Percentiles rank a stretch among this genome's conserved stretches.
Conservation (phyloP, 2,329 filamentous ascomycete genomes). For the Aspergillus luchuensis region DNA sequence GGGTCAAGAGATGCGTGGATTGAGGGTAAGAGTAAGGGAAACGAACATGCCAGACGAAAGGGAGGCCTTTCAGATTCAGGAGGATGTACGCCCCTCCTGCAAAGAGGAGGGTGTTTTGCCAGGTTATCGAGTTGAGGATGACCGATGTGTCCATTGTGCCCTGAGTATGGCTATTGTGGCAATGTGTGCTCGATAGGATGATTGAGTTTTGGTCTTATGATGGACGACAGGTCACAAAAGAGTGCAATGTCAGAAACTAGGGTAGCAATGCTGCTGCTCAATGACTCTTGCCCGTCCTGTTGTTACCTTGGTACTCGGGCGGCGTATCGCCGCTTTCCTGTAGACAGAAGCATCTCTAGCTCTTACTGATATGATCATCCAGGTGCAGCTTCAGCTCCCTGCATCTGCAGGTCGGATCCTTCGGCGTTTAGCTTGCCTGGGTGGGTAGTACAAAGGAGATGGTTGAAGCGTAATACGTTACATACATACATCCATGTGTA, state of each 20-base stretch:
- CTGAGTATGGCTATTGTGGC: background rate
- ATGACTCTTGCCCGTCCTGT: too few species aligned
- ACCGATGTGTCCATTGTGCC: background rate
- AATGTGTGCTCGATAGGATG: background rate
- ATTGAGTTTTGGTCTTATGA: background rate
- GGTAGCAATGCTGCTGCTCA: too few species aligned
- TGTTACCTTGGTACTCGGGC: background rate
- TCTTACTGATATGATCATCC: background rate
- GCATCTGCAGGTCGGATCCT: background rate
- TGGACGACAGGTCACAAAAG: too few species aligned
- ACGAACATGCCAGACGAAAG: conserved; percentile 15
- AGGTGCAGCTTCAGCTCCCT: background rate
- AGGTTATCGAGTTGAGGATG: background rate
- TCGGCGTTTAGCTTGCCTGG: background rate
- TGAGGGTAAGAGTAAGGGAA: background rate
- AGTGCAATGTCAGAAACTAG: too few species aligned
- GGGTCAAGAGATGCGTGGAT: too few species aligned
- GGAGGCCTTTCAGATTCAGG: conserved; percentile 10
- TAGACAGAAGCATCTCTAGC: background rate
- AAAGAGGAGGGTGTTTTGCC: background rate
- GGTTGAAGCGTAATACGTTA: background rate
- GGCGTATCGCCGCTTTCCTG: background rate
- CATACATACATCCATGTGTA: background rate
- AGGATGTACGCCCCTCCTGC: background rate
- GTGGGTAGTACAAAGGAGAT: background rate